phyloP scores from a whole-genome alignment of 2,329 filamentous ascomycete genomes.

The Blastomyces emzantsi region DNA sequence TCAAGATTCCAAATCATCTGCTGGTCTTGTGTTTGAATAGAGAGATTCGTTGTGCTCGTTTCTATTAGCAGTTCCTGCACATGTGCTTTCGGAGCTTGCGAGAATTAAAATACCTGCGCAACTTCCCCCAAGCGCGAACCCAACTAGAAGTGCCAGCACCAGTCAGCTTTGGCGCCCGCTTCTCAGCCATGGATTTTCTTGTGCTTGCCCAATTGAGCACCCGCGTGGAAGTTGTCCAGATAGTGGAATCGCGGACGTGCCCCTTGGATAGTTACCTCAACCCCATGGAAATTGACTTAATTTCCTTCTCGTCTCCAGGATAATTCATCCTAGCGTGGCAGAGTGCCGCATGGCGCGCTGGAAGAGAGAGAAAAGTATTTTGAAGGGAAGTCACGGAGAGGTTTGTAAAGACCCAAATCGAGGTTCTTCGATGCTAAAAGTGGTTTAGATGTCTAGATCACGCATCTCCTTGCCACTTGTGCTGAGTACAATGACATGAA shows the following conservation, averaged over 20 bases:
- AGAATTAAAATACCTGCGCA: no score
- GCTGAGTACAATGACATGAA: background rate
- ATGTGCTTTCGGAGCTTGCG: no score
- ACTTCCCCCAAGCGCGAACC: no score
- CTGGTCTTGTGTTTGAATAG: no score
- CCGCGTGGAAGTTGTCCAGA: slow-evolving; percentile 33
- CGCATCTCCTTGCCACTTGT: background rate
- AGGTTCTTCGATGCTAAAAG: background rate
- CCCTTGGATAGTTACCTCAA: slow-evolving; percentile 60
- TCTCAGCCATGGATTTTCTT: no score
- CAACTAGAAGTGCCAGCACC: no score
- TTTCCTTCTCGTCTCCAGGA: slow-evolving; percentile 59
- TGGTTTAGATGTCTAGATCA: background rate
- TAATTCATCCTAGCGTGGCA: slow-evolving; percentile 63
- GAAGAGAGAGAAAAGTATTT: slow-evolving; percentile 37
- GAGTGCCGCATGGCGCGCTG: slow-evolving; percentile 64
- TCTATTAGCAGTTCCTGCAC: no score
- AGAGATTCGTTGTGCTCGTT: no score
- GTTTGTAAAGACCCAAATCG: slow-evolving; percentile 37
- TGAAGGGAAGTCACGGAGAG: slow-evolving; percentile 47
- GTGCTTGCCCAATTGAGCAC: no score
- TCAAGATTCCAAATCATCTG: no score
- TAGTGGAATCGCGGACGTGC: slow-evolving; percentile 67
- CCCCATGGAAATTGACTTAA: slow-evolving; percentile 64
- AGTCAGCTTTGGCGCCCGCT: no score